Percentiles rank a stretch among this genome's conserved stretches.
Evolutionary conservation across 164 flowering plant genomes (phyloP).

Genomic region (Taxillus chinensis): DNA sequence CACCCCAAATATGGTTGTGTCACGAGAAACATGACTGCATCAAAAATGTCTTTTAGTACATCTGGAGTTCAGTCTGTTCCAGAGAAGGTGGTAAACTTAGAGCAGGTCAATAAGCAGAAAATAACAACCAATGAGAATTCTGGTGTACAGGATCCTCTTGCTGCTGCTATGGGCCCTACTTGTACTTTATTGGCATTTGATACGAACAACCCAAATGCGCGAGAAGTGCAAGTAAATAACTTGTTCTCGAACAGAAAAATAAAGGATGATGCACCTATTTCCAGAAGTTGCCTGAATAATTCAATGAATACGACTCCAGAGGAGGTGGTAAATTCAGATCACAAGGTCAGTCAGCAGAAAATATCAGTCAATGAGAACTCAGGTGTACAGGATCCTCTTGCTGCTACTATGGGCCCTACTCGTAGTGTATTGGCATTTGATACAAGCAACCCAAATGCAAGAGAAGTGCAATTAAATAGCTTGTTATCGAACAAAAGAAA

Average conservation of each 20-base stretch:
- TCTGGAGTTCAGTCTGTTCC: conserved; percentile 27
- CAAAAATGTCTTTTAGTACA: conserved; percentile 31
- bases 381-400: conserved; percentile 15
- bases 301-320: conserved; percentile 25
- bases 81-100: conserved; percentile 17
- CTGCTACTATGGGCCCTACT: conserved; percentile 11
- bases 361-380: conserved; percentile 31
- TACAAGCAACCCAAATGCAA: conserved; percentile 13
- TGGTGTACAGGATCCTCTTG: conserved; percentile 15
- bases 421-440: conserved; percentile 16
- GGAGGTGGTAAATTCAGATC: conserved; percentile 27
- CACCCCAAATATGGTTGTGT: conserved; percentile 97
- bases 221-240: conserved; percentile 16
- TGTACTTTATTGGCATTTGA: conserved; percentile 16
- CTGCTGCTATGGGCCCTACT: conserved; percentile 10
- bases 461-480: conserved; percentile 16
- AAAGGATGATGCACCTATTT: conserved; percentile 17
- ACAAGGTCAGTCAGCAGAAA: conserved; percentile 34
- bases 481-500: conserved; percentile 8
- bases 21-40: conserved; percentile 37
- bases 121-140: conserved; percentile 31
- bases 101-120: conserved; percentile 33
- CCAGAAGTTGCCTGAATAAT: conserved; percentile 12
- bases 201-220: conserved; percentile 13
- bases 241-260: conserved; percentile 8